These are phyloP conservation scores for Salmacisia buchloeana DNA, from an alignment of 1,284 basidiomycete genomes.

Conservation along the genomic window DNA sequence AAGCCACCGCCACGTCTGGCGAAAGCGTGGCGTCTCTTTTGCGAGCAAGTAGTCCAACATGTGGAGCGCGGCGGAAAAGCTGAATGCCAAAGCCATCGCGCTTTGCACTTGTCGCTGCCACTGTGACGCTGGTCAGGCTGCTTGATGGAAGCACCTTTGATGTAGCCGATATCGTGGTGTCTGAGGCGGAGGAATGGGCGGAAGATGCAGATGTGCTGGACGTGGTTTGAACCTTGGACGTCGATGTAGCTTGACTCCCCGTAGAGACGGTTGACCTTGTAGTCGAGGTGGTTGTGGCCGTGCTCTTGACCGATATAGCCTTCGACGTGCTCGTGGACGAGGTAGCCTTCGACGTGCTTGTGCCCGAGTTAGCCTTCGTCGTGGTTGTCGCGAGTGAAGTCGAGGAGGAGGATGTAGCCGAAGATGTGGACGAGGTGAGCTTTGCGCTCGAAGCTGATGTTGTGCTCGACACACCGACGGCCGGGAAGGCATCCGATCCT, in stretches of 20 bases:
- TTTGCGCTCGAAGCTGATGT: not conserved
- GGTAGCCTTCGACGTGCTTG: too few species aligned
- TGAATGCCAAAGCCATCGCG: not conserved
- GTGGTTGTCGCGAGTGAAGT: not conserved
- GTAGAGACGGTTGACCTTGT: not conserved
- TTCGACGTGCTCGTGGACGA: not conserved
- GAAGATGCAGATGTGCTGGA: not conserved
- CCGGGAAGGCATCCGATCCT: not conserved
- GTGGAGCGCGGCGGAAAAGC: not conserved
- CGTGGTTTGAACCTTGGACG: too few species aligned
- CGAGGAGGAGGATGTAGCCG: not conserved
- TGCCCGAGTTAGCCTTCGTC: not conserved
- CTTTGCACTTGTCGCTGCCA: not conserved
- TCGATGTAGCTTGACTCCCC: not conserved
- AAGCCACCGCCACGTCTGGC: not conserved
- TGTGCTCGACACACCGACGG: not conserved
- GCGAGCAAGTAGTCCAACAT: not conserved
- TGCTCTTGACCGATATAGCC: not conserved
- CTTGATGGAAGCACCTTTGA: not conserved
- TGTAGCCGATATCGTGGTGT: too few species aligned
- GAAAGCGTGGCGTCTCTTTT: not conserved
- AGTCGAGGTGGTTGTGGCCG: not conserved
- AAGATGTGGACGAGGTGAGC: not conserved
- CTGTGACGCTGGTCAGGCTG: not conserved
- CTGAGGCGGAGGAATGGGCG: not conserved